Base-by-base conservation (phyloP, 768 basidiomycete species). In the Leccinellum rugosiceps region DNA sequence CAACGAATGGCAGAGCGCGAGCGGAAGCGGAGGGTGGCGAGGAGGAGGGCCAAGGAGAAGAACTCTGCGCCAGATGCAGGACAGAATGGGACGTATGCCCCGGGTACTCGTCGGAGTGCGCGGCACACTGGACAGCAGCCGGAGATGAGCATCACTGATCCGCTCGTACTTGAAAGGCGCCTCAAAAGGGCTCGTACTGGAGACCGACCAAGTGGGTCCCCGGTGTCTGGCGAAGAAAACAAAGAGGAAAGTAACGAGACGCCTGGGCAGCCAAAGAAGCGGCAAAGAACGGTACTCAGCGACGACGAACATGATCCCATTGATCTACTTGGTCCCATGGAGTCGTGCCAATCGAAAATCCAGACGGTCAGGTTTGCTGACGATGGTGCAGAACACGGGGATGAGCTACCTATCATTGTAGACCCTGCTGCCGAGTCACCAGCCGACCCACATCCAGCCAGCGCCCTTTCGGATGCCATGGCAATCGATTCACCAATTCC, bases 1-100 rank as follows among this genome's bases (percentile, higher is more conserved):
- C 87, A 90, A 68, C 80, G 90, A 61, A 94, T 95, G 90, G 89
- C 92, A 14, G 79, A 73, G 38, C 77, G 87, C 52, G 90, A 95
- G 68, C 75, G 84, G 58, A 82, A 85, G 73, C 78, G 90, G 63
- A 72, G 83, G 57, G 81, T 82, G 9, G 86, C 83, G 58, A 62
- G 59, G 58, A 75, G 65, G 55, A 76, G 72, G 62, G 75, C 71
- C 41, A 81, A 74, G 64, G 79, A 19, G 19, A 70, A 44, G 49
- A 50, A n/a, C 30, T 49, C 30, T 5, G 10, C 32, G 68, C 23
- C 51, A 7, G 75, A 65, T 21, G 70, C 57, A 6, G 69, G 56
- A 50, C 35, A 61, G 62, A 73, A 60, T 61, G 72, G 58, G 65
- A 65, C 54, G 1, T 75, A 78, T 56, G 75, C 79, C 1, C 78